These are phyloP conservation scores for Yamadazyma sp. DNA, from an alignment of 805 yeast genomes.

Conservation along the genomic window DNA sequence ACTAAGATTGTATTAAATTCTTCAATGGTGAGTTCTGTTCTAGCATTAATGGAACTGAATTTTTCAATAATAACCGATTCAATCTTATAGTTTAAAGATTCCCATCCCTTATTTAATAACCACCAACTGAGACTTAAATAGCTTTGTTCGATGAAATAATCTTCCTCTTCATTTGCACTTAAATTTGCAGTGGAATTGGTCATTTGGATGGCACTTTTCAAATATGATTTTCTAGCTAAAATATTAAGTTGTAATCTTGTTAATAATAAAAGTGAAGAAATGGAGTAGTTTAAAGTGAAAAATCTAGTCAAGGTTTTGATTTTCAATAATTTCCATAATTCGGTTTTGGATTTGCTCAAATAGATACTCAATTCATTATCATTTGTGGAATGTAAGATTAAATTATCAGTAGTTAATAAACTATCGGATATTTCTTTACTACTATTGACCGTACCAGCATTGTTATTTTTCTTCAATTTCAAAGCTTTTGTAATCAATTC, in stretches of 20 bases:
- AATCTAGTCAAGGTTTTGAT: conserved; percentile 70
- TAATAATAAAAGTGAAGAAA: conserved; percentile 67
- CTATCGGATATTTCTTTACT: conserved; percentile 37
- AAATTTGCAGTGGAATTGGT: conserved; percentile 46
- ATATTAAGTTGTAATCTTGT: conserved; percentile 86
- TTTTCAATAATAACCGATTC: conserved; percentile 55
- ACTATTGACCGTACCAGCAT: conserved; percentile 11
- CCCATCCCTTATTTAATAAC: conserved; percentile 86
- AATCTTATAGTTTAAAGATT: conserved; percentile 49
- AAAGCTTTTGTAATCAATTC: conserved; percentile 70
- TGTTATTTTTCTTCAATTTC: conserved; percentile 49
- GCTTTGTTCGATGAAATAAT: conserved; percentile 70
- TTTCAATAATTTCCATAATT: conserved; percentile 84
- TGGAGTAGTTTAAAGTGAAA: conserved; percentile 65
- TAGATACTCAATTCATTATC: conserved; percentile 22
- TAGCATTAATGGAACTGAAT: conserved; percentile 65
- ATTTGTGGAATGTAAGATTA: conserved; percentile 23
- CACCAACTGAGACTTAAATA: conserved; percentile 91
- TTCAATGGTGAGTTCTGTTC: conserved; percentile 62
- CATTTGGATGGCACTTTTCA: conserved; percentile 70
- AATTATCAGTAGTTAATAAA: conserved; percentile 42
- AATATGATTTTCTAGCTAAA: conserved; percentile 80
- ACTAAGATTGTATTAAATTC: conserved; percentile 47
- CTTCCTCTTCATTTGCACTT: conserved; percentile 19
- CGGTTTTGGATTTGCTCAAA: conserved; percentile 32